Base-by-base conservation (phyloP, 2,329 filamentous ascomycete species). In the Sclerotinia sclerotiorum region DNA sequence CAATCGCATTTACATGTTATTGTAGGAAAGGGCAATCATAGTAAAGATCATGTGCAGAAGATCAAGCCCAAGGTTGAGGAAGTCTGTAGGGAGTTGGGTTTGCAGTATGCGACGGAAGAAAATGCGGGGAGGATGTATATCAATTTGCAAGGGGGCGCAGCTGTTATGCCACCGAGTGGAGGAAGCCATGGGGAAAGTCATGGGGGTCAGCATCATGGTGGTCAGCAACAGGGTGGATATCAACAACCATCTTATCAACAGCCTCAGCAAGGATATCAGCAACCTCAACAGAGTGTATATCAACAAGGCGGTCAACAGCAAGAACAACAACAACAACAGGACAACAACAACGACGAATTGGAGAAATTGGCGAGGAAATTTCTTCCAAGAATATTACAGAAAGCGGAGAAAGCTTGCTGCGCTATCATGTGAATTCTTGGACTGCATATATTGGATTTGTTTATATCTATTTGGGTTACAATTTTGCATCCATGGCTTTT, bases 1-100 rank as follows among this genome's bases (percentile, higher is more conserved):
- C 95, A 95, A 76, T 97, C 87, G 79, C 98, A 98, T 78, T 97
- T 99, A 83, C 90, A 93, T 51, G 93, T 94, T 81, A 97, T 97
- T 83, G 98, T 98, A 78, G 89, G 91, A 29, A 97, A 94, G 80
- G 95, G 95, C 3, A 95, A 96, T 79, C 95, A 99, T 81, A 92
- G 88, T 63, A 82, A 81, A 13, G 86, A 89, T 72, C 90, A 95
- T 76, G 85, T 98, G 32, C 93, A 97, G 80, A 97, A 95, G 84
- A 95, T 99, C 79, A 94, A 95, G 3, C 91, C 95, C 77, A 97
- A 90, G 76, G 94, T 97, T 70, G 92, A 97, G 78, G 95, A 98
- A 82, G 84, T 98, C 61, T 97, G 94, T 79, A 85, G 83, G 61
- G 90, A 97, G 78, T 80, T 97, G 56, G 91, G 94, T 0, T 83